Evolutionary conservation across 345 rosid species (phyloP), one percentile per base, ranked within the genome.

Genomic region (Brassica juncea): DNA sequence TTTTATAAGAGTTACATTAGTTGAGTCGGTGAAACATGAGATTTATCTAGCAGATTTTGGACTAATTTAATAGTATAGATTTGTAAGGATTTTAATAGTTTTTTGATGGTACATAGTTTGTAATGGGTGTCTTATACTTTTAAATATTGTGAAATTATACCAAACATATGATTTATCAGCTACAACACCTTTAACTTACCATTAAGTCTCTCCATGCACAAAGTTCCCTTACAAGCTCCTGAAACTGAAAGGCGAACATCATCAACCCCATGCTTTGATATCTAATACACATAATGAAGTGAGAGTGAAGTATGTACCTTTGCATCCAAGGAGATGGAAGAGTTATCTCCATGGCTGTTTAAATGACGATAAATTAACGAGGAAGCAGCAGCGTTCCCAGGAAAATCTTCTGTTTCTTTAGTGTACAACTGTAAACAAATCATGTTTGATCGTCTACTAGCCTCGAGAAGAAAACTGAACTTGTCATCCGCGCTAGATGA

Each of bases 191-290:
- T 28, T 28, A 28, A 4, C 4, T 28, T 28, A 28, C 98, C 97
- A 92, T 94, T 74, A 92, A 75, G 71, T 94, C 99, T 83, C 99
- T 89, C 99, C 99, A 94, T 67, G 89, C 85, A 82, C 97, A 94
- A 65, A 94, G 67, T 79, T 89, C 83, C 78, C 94, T 87, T 70
- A 94, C 93, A 70, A 87, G 82, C 83, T 88, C 92, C 89, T 94
- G 95, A 80, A 86, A 84, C 88, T 80, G 82, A 59, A 77, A 54
- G 61, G 70, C 25, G n/a, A 67, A 27, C 34, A 73, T 62, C 52
- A 77, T 28, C 42, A 34, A 28, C 31, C 31, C 31, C 31, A 28
- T 28, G 31, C 31, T 28, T 28, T 0, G 60, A 68, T 25, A 76
- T 68, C 52, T 4, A 34, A 47, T 15, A 1, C 9, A 57, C 39